Evolutionary conservation across 148 eudicot species (phyloP).

Genomic region (Rhododendron vialii): DNA sequence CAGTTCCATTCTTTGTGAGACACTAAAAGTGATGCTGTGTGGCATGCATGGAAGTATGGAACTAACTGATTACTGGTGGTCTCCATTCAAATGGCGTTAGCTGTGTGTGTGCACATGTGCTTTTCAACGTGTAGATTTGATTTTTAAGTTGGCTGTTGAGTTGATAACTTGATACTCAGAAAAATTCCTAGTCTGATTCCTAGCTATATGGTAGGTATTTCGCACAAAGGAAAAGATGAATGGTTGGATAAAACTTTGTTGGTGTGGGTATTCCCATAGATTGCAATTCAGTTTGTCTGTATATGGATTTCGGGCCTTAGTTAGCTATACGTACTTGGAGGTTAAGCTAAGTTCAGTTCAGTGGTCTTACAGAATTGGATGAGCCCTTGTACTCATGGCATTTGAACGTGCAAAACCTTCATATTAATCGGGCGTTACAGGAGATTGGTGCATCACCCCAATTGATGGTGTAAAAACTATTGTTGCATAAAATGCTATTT

Average conservation of each 20-base stretch:
- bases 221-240: background rate
- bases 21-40: too few relatives aligned
- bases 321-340: background rate
- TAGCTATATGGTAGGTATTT: background rate
- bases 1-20: too few relatives aligned
- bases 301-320: background rate
- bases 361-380: background rate
- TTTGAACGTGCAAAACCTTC: background rate
- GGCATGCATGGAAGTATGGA: too few relatives aligned
- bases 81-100: too few relatives aligned
- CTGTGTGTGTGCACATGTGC: too few relatives aligned
- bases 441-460: background rate
- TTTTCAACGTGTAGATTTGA: too few relatives aligned
- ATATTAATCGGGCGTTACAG: background rate
- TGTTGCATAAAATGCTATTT: background rate
- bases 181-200: too few relatives aligned
- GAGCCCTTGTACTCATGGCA: background rate
- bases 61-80: too few relatives aligned
- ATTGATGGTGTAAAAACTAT: background rate
- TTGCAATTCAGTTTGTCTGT: background rate
- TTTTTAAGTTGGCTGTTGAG: too few relatives aligned
- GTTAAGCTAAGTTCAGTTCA: background rate
- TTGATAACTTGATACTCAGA: too few relatives aligned
- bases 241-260: background rate
- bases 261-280: background rate